phyloP scores from a whole-genome alignment of 2,329 filamentous ascomycete species.

The Claviceps fusiformis region DNA sequence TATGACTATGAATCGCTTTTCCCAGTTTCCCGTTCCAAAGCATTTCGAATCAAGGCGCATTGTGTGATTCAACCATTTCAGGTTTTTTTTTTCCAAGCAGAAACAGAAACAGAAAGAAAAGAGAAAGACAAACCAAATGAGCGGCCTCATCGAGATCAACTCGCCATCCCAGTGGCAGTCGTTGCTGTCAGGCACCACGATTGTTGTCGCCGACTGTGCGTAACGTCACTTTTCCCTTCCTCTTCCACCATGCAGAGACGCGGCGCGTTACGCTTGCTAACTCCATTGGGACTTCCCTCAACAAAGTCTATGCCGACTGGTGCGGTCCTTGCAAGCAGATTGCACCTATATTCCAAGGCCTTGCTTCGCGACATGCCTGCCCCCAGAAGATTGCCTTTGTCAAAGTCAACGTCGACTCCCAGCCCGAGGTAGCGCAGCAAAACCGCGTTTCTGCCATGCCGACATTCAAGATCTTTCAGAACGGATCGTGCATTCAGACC shows the following conservation, averaged over 20 bases:
- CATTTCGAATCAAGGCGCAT: neutral
- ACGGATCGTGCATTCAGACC: slow-evolving; percentile 57
- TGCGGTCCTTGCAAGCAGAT: slow-evolving; percentile 37
- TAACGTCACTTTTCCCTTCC: neutral
- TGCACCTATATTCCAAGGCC: slow-evolving; percentile 39
- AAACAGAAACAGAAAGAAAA: neutral
- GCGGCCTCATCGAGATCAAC: slow-evolving; percentile 39
- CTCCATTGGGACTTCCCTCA: slow-evolving; percentile 49
- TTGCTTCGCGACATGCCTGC: slow-evolving; percentile 13
- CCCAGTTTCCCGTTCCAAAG: neutral
- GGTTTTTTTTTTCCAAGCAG: neutral
- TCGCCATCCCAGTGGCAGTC: slow-evolving; percentile 59
- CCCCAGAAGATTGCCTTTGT: slow-evolving; percentile 12
- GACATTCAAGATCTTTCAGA: slow-evolving; percentile 85
- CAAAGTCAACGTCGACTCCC: slow-evolving; percentile 12
- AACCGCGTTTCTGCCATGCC: slow-evolving; percentile 78
- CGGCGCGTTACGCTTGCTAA: neutral
- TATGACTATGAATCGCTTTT: neutral
- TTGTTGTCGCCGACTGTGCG: slow-evolving; percentile 86
- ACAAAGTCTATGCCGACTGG: slow-evolving; percentile 42
- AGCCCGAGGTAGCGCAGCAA: slow-evolving; percentile 37
- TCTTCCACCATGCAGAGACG: neutral
- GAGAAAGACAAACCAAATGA: slow-evolving; percentile 22
- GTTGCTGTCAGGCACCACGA: slow-evolving; percentile 56
- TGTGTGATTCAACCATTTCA: neutral